Evolutionary conservation across 192 early-diverging fungal species (phyloP).

Genomic region (Phycomyces blakesleeanus): DNA sequence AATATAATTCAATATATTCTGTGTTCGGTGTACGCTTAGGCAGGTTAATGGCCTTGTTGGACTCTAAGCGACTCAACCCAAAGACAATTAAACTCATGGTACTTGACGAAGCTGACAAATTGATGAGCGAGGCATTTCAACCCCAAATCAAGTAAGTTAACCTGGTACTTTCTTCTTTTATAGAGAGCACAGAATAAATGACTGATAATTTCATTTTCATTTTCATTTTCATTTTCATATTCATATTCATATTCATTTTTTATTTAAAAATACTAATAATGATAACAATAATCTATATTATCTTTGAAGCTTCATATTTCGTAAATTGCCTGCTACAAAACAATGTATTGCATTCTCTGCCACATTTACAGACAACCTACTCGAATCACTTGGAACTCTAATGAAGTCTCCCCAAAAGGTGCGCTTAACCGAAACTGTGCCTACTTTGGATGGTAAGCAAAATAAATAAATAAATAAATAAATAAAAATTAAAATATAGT

Average conservation of each 20-base stretch:
- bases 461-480: slow-evolving; percentile 4
- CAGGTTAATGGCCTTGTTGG: slow-evolving; percentile 42
- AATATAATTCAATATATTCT: too few relatives aligned
- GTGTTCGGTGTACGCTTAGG: too few relatives aligned
- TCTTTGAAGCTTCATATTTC: slow-evolving; percentile 36
- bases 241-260: not conserved
- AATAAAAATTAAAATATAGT: not conserved
- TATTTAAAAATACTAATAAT: not conserved
- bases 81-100: slow-evolving; percentile 45
- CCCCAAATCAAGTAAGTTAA: slow-evolving; percentile 34
- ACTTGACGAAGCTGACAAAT: slow-evolving; percentile 61
- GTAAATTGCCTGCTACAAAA: slow-evolving; percentile 37
- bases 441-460: slow-evolving; percentile 45
- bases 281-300: too few relatives aligned
- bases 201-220: not conserved
- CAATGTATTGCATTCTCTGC: slow-evolving; percentile 60
- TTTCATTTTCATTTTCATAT: not conserved
- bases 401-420: slow-evolving; percentile 49
- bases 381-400: slow-evolving; percentile 33
- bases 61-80: slow-evolving; percentile 32
- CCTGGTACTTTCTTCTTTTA: too few relatives aligned
- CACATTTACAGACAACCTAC: slow-evolving; percentile 48
- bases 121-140: slow-evolving; percentile 50
- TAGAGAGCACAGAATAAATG: too few relatives aligned
- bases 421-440: slow-evolving; percentile 44